Percentiles rank a stretch among this genome's conserved stretches.
phyloP scores from a whole-genome alignment of 805 yeast genomes.

The Ogataea glucozyma region DNA sequence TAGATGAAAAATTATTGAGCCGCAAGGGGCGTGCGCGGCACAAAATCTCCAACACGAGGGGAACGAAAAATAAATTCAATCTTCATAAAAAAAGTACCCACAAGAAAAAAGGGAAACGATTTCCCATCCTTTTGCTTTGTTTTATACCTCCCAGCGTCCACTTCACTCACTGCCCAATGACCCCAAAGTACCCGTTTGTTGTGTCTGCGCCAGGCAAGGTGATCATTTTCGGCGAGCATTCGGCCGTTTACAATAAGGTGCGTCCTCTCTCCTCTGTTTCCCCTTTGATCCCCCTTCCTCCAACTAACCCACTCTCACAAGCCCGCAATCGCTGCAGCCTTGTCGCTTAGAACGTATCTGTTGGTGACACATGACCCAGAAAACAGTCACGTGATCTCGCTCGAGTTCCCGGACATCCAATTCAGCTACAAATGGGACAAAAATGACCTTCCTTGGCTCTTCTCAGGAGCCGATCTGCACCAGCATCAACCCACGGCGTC shows the following conservation, averaged over 20 bases:
- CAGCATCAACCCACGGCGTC: constrained; percentile 38
- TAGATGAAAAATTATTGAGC: constrained; percentile 10
- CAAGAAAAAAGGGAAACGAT: constrained; percentile 1
- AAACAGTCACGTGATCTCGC: constrained; percentile 45
- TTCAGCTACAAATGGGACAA: constrained; percentile 65
- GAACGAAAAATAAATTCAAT: constrained; percentile 6
- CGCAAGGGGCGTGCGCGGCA: constrained; percentile 13
- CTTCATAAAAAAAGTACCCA: not conserved
- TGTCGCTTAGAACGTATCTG: constrained; percentile 80
- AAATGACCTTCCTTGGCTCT: constrained; percentile 61
- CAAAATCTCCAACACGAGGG: constrained; percentile 6
- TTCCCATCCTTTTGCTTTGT: not conserved
- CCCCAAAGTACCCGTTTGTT: constrained; percentile 50
- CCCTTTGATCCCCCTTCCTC: not conserved
- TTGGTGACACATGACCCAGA: constrained; percentile 52
- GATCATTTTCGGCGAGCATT: constrained; percentile 94
- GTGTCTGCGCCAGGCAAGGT: constrained; percentile 97
- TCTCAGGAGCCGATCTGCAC: constrained; percentile 28
- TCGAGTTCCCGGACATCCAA: constrained; percentile 84
- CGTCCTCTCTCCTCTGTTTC: constrained; percentile 18
- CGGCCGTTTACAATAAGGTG: constrained; percentile 83
- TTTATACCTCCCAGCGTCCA: not conserved
- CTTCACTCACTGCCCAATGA: not conserved
- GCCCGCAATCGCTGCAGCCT: constrained; percentile 96
- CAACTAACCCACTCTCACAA: constrained; percentile 24